Conservation (phyloP, 2,329 filamentous ascomycete genomes). For the Phialemonium atrogriseum region DNA sequence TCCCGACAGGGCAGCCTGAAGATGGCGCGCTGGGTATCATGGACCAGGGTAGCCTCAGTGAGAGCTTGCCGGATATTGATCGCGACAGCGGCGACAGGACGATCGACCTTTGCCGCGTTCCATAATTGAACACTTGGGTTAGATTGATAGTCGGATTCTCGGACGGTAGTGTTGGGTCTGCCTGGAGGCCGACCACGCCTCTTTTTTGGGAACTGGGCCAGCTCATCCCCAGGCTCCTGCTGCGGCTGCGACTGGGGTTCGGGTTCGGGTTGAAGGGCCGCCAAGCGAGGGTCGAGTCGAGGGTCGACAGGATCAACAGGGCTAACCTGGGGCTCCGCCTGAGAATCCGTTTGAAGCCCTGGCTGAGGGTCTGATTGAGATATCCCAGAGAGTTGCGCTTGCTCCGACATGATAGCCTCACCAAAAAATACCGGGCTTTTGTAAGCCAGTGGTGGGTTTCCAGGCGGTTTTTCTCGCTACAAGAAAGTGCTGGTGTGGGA, state of each 20-base stretch:
- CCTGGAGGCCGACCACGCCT: slow-evolving; percentile 18
- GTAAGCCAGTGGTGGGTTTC: too few species aligned
- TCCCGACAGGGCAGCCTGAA: slow-evolving; percentile 15
- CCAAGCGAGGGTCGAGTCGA: too few species aligned
- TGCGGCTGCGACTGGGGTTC: neutral
- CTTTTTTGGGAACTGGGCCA: slow-evolving; percentile 14
- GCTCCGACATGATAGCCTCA: neutral
- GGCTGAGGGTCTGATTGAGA: neutral
- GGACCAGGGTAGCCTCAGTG: slow-evolving; percentile 12
- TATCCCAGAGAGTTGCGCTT: neutral
- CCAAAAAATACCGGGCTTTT: too few species aligned
- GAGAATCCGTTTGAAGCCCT: neutral
- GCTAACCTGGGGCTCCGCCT: too few species aligned
- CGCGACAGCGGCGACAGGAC: slow-evolving; percentile 10
- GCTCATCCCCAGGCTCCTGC: slow-evolving; percentile 4
- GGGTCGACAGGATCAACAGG: too few species aligned
- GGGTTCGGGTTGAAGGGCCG: neutral
- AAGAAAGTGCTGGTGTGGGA: slow-evolving; percentile 12
- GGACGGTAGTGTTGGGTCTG: slow-evolving; percentile 16
- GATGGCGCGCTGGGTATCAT: slow-evolving; percentile 16
- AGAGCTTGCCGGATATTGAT: slow-evolving; percentile 15
- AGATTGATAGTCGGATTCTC: slow-evolving; percentile 15
- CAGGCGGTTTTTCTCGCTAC: too few species aligned
- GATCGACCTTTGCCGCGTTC: slow-evolving; percentile 14
- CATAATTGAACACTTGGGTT: slow-evolving; percentile 14